These are phyloP conservation scores for Aspergillus oerlinghausenensis DNA, from an alignment of 2,329 filamentous ascomycete species.

Conservation along the genomic window DNA sequence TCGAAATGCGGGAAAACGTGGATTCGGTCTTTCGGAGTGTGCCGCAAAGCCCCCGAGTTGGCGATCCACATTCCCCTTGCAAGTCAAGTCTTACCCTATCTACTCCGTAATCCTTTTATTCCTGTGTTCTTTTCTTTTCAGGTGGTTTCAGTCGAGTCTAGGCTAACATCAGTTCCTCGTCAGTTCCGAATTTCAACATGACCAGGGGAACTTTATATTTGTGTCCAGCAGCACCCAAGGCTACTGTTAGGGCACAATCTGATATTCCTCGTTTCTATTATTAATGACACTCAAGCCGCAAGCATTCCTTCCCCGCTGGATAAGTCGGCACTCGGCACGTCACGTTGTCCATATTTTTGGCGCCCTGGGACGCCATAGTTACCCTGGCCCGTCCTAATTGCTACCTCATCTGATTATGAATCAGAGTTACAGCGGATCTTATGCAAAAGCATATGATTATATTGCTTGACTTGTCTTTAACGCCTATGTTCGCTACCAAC, in stretches of 20 bases:
- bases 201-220: neutral
- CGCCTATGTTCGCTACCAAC: neutral
- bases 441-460: neutral
- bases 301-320: slow-evolving; percentile 15
- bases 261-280: neutral
- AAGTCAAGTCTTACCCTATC: neutral
- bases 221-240: neutral
- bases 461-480: neutral
- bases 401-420: neutral
- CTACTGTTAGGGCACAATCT: too few relatives aligned
- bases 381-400: neutral
- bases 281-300: neutral
- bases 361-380: neutral
- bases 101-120: too few relatives aligned
- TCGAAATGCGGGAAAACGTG: too few relatives aligned
- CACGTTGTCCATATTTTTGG: neutral
- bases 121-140: too few relatives aligned
- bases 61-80: neutral
- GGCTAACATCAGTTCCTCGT: neutral
- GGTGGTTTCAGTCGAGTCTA: neutral
- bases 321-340: slow-evolving; percentile 24
- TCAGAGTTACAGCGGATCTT: neutral
- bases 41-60: neutral
- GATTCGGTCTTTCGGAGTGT: too few relatives aligned
- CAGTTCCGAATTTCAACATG: neutral